Percentiles rank a stretch among this genome's conserved stretches.
Conservation (phyloP, 2,329 filamentous ascomycete genomes). For the Bimuria novae-zelandiae region DNA sequence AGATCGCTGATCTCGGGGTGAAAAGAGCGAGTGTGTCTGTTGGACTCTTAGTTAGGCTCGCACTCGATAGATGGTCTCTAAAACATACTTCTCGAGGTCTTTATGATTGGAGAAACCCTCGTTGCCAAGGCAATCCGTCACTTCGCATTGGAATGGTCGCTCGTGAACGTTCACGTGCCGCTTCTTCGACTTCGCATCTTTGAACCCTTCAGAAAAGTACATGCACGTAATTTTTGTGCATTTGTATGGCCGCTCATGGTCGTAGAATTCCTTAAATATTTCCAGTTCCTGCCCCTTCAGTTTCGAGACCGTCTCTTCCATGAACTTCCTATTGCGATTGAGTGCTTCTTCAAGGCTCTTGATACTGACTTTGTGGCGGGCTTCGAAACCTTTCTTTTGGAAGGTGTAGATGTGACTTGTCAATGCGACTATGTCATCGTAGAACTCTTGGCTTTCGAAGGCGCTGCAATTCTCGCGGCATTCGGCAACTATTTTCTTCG, state of each 20-base stretch:
- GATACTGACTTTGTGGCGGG: slow-evolving; percentile 38
- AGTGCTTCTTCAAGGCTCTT: slow-evolving; percentile 30
- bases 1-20: slow-evolving; percentile 34
- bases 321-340: slow-evolving; percentile 30
- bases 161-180: slow-evolving; percentile 48
- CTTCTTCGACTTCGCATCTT: slow-evolving; percentile 33
- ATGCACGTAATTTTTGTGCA: slow-evolving; percentile 49
- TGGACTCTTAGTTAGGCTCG: neutral
- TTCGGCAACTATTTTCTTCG: slow-evolving; percentile 12
- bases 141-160: slow-evolving; percentile 47
- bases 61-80: neutral
- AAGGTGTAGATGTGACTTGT: slow-evolving; percentile 38
- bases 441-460: slow-evolving; percentile 20
- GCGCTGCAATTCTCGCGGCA: slow-evolving; percentile 19
- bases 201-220: slow-evolving; percentile 52
- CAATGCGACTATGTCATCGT: slow-evolving; percentile 28
- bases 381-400: slow-evolving; percentile 36
- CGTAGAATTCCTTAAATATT: slow-evolving; percentile 41
- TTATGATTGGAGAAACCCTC: slow-evolving; percentile 49
- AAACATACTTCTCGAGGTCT: slow-evolving; percentile 43
- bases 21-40: slow-evolving; percentile 24
- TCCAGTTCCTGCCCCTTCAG: slow-evolving; percentile 8
- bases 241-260: slow-evolving; percentile 46
- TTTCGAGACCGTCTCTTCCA: slow-evolving; percentile 32
- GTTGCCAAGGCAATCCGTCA: slow-evolving; percentile 40